A percentile compares a stretch with the other conserved stretches of the same genome.
These are phyloP conservation scores for Fusarium phyllophilum DNA, from an alignment of 2,329 filamentous ascomycete genomes.

Conservation along the genomic window DNA sequence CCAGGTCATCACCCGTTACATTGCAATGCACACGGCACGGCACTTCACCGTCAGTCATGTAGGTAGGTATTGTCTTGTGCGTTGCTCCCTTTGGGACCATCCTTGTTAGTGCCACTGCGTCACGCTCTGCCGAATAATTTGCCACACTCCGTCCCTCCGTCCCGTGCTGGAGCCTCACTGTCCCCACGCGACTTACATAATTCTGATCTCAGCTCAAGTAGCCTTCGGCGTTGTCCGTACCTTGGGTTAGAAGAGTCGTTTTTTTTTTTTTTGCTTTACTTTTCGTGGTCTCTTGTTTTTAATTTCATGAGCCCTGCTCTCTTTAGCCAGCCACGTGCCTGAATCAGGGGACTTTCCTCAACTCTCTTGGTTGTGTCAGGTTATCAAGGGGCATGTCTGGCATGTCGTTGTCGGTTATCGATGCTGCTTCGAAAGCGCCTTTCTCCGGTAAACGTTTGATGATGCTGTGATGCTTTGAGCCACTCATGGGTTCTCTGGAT, in stretches of 20 bases:
- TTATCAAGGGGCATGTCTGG: slow-evolving; percentile 1
- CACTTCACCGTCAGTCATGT: background rate
- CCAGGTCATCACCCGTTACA: background rate
- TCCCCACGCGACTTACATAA: slow-evolving; percentile 29
- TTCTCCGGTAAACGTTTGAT: background rate
- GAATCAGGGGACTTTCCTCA: slow-evolving; percentile 8
- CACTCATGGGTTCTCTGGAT: background rate
- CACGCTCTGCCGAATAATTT: slow-evolving; percentile 29
- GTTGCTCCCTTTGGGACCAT: background rate
- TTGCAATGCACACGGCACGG: background rate
- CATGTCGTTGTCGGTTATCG: background rate
- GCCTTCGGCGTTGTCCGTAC: slow-evolving; percentile 36
- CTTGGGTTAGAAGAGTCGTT: slow-evolving; percentile 10
- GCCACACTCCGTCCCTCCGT: slow-evolving; percentile 27
- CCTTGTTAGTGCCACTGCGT: slow-evolving; percentile 20
- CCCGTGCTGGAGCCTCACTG: slow-evolving; percentile 4
- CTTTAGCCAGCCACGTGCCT: slow-evolving; percentile 8
- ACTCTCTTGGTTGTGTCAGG: slow-evolving; percentile 9
- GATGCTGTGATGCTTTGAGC: background rate
- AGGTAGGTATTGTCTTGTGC: background rate
- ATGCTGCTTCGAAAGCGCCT: background rate
- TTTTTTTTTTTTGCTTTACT: slow-evolving; percentile 2
- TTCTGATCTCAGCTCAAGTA: slow-evolving; percentile 32
- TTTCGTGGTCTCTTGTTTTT: slow-evolving; percentile 3
- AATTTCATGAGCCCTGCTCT: background rate